Conservation (phyloP, 768 basidiomycete genomes). For the Phlegmacium glaucopus region DNA sequence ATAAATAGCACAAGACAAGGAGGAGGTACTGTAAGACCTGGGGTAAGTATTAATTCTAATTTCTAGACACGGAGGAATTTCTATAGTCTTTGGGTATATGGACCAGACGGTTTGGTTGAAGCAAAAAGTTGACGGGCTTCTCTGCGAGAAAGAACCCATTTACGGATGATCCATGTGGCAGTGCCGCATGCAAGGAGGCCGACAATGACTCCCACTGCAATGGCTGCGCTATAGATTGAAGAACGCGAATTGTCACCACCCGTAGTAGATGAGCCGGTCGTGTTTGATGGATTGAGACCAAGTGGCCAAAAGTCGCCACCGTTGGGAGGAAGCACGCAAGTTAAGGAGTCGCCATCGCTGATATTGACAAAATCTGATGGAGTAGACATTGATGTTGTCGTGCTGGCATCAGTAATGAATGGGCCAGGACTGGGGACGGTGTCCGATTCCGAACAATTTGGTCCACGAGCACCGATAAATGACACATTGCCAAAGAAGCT, state of each 20-base stretch:
- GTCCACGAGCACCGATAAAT: constrained; percentile 68
- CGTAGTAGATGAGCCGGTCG: constrained; percentile 1
- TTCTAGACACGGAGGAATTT: background rate
- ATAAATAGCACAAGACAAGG: background rate
- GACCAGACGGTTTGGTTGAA: constrained; percentile 15
- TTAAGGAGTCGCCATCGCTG: constrained; percentile 52
- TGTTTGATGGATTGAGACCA: constrained; percentile 45
- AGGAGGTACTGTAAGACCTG: too few relatives aligned
- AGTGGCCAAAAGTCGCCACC: constrained; percentile 76
- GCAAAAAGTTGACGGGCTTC: constrained; percentile 19
- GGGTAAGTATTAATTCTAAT: too few relatives aligned
- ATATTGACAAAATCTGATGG: constrained; percentile 54
- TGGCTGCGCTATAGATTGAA: constrained; percentile 31
- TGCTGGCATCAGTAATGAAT: constrained; percentile 53
- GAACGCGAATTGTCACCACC: too few relatives aligned
- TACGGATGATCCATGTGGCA: constrained; percentile 45
- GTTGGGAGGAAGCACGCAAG: constrained; percentile 63
- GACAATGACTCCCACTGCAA: constrained; percentile 49
- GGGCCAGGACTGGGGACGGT: constrained; percentile 50
- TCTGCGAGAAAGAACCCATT: constrained; percentile 35
- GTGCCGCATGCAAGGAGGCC: constrained; percentile 41
- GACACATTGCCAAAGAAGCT: constrained; percentile 63
- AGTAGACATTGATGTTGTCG: constrained; percentile 35
- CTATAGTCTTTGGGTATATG: constrained; percentile 19
- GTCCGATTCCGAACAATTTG: constrained; percentile 55